Conservation (phyloP, 2,329 filamentous ascomycete genomes). For the Epichloe hybrida region DNA sequence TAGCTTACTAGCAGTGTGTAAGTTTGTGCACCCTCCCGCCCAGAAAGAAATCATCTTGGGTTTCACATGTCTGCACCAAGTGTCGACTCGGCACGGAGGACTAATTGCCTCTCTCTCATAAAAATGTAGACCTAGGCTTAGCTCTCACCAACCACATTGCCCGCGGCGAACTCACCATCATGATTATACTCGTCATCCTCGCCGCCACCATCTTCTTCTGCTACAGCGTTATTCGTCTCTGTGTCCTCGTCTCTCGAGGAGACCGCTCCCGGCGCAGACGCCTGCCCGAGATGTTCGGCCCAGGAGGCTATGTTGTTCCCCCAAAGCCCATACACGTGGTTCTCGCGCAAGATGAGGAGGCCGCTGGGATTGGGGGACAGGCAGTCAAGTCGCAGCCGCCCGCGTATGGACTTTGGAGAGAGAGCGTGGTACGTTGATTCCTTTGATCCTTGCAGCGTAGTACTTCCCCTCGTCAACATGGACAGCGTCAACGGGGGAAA, state of each 20-base stretch:
- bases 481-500: not conserved
- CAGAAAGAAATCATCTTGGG: not conserved
- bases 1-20: slow-evolving; percentile 51
- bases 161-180: slow-evolving; percentile 61
- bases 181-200: slow-evolving; percentile 67
- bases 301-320: slow-evolving; percentile 57
- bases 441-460: not conserved
- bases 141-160: slow-evolving; percentile 50
- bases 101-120: not conserved
- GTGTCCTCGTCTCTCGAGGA: slow-evolving; percentile 47
- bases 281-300: slow-evolving; percentile 32
- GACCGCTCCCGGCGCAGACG: slow-evolving; percentile 15
- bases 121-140: slow-evolving; percentile 52
- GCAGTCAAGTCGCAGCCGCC: slow-evolving; percentile 53
- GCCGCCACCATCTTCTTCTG: slow-evolving; percentile 66
- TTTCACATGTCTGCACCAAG: not conserved
- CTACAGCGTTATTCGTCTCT: slow-evolving; percentile 62
- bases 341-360: slow-evolving; percentile 61
- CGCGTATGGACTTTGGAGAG: slow-evolving; percentile 74
- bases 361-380: slow-evolving; percentile 42
- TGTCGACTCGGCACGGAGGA: not conserved
- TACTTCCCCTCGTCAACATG: too few relatives aligned
- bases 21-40: slow-evolving; percentile 19
- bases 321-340: slow-evolving; percentile 63
- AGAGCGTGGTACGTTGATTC: slow-evolving; percentile 56